A percentile compares a stretch with the other conserved stretches of the same genome.
phyloP scores from a whole-genome alignment of 106 monocot species.

The Dendrobium huoshanense region DNA sequence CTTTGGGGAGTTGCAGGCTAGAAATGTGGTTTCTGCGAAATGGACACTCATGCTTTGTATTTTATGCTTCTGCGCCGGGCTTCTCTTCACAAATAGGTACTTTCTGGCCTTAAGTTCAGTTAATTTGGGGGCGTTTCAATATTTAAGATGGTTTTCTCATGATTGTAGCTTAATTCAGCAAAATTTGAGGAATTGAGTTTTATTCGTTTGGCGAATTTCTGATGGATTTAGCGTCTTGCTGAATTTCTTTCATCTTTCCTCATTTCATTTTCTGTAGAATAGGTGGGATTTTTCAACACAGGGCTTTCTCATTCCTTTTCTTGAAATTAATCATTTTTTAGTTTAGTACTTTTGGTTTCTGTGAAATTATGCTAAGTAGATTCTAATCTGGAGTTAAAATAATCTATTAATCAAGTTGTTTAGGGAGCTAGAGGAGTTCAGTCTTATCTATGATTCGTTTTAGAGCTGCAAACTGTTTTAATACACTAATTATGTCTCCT shows the following conservation, averaged over 20 bases:
- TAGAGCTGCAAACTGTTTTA: not conserved
- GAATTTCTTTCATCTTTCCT: not conserved
- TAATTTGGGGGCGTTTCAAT: conserved; percentile 1
- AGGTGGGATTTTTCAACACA: not conserved
- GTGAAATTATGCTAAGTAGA: not conserved
- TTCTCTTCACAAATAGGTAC: conserved; percentile 12
- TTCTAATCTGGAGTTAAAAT: not conserved
- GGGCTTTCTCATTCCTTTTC: not conserved
- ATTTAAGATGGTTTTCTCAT: not conserved
- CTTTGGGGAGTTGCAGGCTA: conserved; percentile 2
- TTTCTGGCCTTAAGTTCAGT: not conserved
- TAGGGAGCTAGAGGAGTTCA: not conserved
- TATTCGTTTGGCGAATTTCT: not conserved
- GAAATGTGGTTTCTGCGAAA: conserved; percentile 5
- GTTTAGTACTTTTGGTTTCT: not conserved
- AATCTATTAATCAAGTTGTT: not conserved
- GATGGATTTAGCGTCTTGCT: not conserved
- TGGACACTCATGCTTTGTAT: conserved; percentile 12
- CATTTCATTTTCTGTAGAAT: not conserved
- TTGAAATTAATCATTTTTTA: not conserved
- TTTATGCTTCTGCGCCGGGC: conserved; percentile 11
- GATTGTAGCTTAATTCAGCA: not conserved
- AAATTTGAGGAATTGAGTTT: not conserved
- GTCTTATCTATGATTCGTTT: too few relatives aligned
- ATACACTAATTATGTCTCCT: not conserved